Base-by-base conservation (phyloP, 257 asterid species). In the Solanum pennellii region DNA sequence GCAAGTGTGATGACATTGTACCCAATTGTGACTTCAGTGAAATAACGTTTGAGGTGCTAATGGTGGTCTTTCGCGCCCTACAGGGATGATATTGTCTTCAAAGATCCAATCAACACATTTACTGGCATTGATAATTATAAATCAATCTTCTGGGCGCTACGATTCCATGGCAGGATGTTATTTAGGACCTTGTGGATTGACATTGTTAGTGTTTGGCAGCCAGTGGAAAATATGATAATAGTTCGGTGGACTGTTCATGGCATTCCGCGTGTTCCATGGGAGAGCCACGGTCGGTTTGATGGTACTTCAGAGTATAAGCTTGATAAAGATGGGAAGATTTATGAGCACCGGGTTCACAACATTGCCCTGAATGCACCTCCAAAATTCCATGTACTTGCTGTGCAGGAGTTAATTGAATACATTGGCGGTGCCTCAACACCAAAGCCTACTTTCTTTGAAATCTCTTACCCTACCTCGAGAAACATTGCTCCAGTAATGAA, bases 301-400 rank as follows among this genome's bases (percentile, higher is more conserved):
- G 99, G 97, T 12, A 97, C 99, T 89, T 97, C 99, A 52, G 99
- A 95, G 94, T 97, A 96, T 93, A 97, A 97, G 92, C 98, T 97
- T 18, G 99, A 97, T 82, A 94, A 93, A 93, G 92, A 91, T 60
- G 99, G 99, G 88, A 97, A 97, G 92, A 97, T 97, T 84, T 96
- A 94, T 56, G 99, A 97, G 91, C 99, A 97, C 92, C 92, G 89
- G 87, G 99, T 97, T 88, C 99, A 97, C 93, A 97, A 97, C 87
- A 94, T 97, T 89, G 99, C 99, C 76, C 47, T 92, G 23, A 94
- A 92, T 62, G 93, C 95, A 76, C 98, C 99, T 33, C 97, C 93
- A 33, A 95, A 94, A 92, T 94, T 94, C 90, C 93, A 89, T 84
- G 94, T 94, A 20, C 90, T 89, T 80, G 87, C 92, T 8, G 98